Base-by-base conservation (phyloP, 2,329 filamentous ascomycete genomes). In the Chaetomiaceae sp. region DNA sequence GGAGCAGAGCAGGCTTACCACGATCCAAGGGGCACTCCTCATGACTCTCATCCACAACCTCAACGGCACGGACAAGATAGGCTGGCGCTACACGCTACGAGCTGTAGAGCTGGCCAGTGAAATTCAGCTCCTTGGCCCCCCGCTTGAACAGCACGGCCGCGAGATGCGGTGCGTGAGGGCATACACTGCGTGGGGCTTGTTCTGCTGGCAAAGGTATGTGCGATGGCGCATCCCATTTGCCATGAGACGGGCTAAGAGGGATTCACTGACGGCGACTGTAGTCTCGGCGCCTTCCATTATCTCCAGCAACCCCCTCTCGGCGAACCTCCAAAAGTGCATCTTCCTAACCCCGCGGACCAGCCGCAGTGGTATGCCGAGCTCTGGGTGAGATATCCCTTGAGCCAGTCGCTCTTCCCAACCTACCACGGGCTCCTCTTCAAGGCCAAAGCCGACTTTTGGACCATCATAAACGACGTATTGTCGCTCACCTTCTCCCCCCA, bases 1-100 rank as follows among this genome's bases (percentile, higher is more conserved):
- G 31, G 53, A 50, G 6, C 47, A 58, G 3, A 51, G 60, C 0
- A 56, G 56, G 4, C 53, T 73, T 9, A 65, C 63, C 9, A 65
- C 64, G 5, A 60, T 70, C 23, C 68, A 70, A 45, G 64, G 66
- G 1, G 66, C 64, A 3, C 37, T 63, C 7, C 44, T 70, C n/a
- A 27, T 70, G 3, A 63, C 57, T 27, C 44, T 66, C 31, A 52
- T 62, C 20, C 57, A 65, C 21, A 63, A 60, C 17, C 50, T 68
- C 2, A 66, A 64, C 19, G 68, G 68, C 1, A 48, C 68, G 0
- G 71, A 73, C 41, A 64, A 66, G 52, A 59, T 72, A 20, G 70
- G 71, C 0, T 62, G 64, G 41, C 54, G 64, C 0, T 72, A 69
- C 23, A 58, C 61, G 1, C 30, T 66, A 0, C 66, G 67, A 5